Evolutionary conservation across 257 asterid species (phyloP).

Genomic region (Perilla frutescens): DNA sequence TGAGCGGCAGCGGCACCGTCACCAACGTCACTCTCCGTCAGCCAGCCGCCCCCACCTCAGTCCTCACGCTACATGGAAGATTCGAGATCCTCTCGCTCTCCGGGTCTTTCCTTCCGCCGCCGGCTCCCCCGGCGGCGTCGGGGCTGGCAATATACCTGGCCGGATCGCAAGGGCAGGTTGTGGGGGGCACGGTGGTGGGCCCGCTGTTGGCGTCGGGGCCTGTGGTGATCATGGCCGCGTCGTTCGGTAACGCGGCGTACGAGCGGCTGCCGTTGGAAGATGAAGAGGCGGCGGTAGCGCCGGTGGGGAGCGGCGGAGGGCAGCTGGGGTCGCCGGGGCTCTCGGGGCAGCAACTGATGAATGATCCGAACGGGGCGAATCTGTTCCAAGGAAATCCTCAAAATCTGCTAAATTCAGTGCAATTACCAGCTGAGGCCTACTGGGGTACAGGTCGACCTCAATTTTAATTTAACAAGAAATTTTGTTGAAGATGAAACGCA

Average conservation of each 20-base stretch:
- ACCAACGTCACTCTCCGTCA: constrained; percentile 56
- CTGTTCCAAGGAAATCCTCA: constrained; percentile 55
- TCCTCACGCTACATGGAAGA: constrained; percentile 53
- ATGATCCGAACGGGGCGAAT: constrained; percentile 40
- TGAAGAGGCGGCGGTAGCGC: constrained; percentile 41
- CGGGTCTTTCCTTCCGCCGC: constrained; percentile 61
- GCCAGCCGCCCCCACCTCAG: constrained; percentile 51
- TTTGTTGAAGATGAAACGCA: no score
- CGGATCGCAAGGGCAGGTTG: constrained; percentile 62
- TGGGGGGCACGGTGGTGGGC: constrained; percentile 56
- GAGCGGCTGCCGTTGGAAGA: constrained; percentile 62
- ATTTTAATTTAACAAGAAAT: constrained; percentile 38
- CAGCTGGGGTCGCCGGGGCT: constrained; percentile 40
- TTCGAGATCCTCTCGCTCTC: constrained; percentile 63
- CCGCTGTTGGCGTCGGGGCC: constrained; percentile 58
- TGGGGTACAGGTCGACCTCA: constrained; percentile 84
- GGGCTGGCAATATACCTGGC: constrained; percentile 52
- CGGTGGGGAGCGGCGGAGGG: constrained; percentile 54
- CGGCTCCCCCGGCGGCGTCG: constrained; percentile 57
- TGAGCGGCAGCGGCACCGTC: constrained; percentile 57
- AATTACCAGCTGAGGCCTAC: constrained; percentile 75
- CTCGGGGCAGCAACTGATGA: constrained; percentile 44
- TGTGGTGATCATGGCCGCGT: constrained; percentile 60
- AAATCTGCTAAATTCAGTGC: constrained; percentile 68
- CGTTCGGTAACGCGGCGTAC: constrained; percentile 60